Evolutionary conservation across 1,284 basidiomycete genomes (phyloP), one percentile per base, ranked within the genome.

Genomic region (Pisolithus thermaeus): DNA sequence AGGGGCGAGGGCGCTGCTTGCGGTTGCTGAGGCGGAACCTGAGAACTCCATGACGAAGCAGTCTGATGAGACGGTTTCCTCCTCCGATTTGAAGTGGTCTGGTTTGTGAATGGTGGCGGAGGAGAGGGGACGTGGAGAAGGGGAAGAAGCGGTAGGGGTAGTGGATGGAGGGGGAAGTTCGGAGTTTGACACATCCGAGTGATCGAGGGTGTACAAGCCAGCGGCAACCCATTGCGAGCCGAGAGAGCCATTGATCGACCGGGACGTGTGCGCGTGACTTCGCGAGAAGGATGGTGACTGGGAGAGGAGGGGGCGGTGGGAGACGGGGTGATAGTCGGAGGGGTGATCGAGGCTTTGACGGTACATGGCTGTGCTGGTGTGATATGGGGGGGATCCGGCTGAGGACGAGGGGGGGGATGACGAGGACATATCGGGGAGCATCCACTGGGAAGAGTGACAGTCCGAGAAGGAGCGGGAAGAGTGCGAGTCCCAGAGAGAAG

Each of bases 1-100:
- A 1, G 77, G 76, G 3, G 75, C 75, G 41, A 73, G 66, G 0
- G 70, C 65, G 53, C 72, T 71, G 32, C 65, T 65, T 0, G 64
- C 62, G 42, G 64, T 67, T 2, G 61, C 56, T 5, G 64, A 54
- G 16, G 62, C 56, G n/a, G 60, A 32, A 12, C 64, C 49, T 9
- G 68, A 66, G 47, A 67, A 70, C 30, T 67, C 65, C 67, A 70
- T 70, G 52, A 67, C 68, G 32, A 67, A 67, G 48, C 68, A 69
- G n/a, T 70, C 67, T 5, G 64, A 43, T 8, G 60, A 32, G 8
- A 51, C 45, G 4, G 57, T 1, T 23, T 67, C 65, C 16, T 69
- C 68, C 18, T 67, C 65, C 16, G 64, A 52, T 50, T 67, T 67
- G 0, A 70, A 65, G 12, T 59, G 66, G 14, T 42, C 41, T 20